Evolutionary conservation across 805 yeast genomes (phyloP).

Genomic region (Aciculoconidium aculeatum): DNA sequence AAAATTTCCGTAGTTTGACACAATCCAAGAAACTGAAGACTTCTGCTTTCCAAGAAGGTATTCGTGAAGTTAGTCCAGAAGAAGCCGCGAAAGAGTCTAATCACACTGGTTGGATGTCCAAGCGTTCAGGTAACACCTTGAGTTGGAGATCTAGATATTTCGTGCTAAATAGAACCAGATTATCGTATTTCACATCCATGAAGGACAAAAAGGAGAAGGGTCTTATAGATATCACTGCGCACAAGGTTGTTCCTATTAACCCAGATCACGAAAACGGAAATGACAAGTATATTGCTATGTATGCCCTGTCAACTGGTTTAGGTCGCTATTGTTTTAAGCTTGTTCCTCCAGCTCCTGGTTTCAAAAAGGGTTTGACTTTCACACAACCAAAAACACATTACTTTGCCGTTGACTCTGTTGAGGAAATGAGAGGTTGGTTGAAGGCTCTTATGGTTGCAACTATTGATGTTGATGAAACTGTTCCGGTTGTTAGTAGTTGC

Average conservation of each 20-base stretch:
- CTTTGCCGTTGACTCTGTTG: constrained; percentile 88
- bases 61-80: constrained; percentile 65
- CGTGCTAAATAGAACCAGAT: constrained; percentile 84
- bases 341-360: constrained; percentile 97
- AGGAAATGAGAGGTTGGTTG: constrained; percentile 94
- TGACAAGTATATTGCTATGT: constrained; percentile 77
- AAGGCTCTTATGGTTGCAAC: constrained; percentile 93
- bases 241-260: constrained; percentile 71
- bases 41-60: constrained; percentile 84
- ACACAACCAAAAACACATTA: constrained; percentile 95
- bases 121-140: constrained; percentile 72
- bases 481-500: constrained; percentile 88
- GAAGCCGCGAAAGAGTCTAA: constrained; percentile 73
- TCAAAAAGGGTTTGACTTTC: constrained; percentile 88
- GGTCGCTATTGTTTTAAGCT: constrained; percentile 92
- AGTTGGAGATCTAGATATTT: constrained; percentile 88
- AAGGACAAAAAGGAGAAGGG: constrained; percentile 86
- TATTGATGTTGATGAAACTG: constrained; percentile 88
- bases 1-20: constrained; percentile 41
- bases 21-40: constrained; percentile 57
- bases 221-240: constrained; percentile 91
- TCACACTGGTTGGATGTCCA: constrained; percentile 93
- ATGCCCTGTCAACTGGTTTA: constrained; percentile 89
- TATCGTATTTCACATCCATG: constrained; percentile 77
- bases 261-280: constrained; percentile 41